Base-by-base conservation (phyloP, 495 filamentous ascomycete species). In the Penicillium angulare region DNA sequence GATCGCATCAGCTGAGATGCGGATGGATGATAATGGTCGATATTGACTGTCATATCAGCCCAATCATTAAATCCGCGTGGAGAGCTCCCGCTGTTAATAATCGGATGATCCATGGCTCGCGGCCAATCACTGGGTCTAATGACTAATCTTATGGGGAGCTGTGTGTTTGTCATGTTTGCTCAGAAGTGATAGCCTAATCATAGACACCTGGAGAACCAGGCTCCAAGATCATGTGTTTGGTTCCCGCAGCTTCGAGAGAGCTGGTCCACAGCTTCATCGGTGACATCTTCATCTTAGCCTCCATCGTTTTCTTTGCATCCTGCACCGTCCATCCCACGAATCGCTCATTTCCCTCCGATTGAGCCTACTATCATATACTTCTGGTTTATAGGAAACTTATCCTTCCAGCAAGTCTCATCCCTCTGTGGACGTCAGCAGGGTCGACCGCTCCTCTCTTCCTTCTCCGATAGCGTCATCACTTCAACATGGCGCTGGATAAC, bases 401-500 rank as follows among this genome's bases (percentile, higher is more conserved):
- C 43, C 33, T 23, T 60, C 23, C 24, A 41, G 42, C 26, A 52
- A 39, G 33, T 38, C 22, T 32, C 34, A 41, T 24, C 40, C 39
- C 47, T 55, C 29, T 23, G 26, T 48, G 33, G 33, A 48, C 20
- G 38, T 41, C 38, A 41, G 13, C 20, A 41, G 38, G n/a, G n/a
- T n/a, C n/a, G n/a, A n/a, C n/a, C n/a, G n/a, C n/a, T n/a, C n/a
- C n/a, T 21, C 38, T 21, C n/a, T 53, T 39, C 48, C 47, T 26
- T 40, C 43, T 43, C 41, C 41, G 53, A 54, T 47, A 66, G 60
- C 65, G 57, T 64, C 61, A 65, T 59, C 60, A 52, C 44, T 58
- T 35, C 54, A 55, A 71, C 80, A 98, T 98, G 93, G 90, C 92
- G 80, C 87, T 99, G 74, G 93, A 97, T 73, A 96, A 87, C 73